A percentile compares a stretch with the other conserved stretches of the same genome.
phyloP scores from a whole-genome alignment of 148 eudicot genomes.

The Dysphania ambrosioides region DNA sequence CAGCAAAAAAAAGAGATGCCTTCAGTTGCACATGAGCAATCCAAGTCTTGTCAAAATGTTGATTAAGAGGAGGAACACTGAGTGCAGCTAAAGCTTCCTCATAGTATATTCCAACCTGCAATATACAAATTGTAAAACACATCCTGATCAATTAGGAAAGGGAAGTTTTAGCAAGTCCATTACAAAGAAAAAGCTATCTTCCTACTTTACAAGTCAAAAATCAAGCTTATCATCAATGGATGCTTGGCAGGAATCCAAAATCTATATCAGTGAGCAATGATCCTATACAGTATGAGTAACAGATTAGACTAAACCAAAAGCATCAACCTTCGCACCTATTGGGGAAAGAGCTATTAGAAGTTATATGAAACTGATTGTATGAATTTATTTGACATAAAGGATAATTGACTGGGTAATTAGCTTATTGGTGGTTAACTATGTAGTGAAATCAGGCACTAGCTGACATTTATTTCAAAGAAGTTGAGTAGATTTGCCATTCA shows the following conservation, averaged over 20 bases:
- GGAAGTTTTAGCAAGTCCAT: not conserved
- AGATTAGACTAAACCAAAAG: not conserved
- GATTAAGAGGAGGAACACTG: slow-evolving; percentile 70
- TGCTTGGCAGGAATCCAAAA: not conserved
- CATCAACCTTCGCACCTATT: not conserved
- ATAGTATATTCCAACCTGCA: slow-evolving; percentile 81
- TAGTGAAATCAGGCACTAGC: not conserved
- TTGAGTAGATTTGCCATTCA: not conserved
- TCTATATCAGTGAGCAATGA: too few relatives aligned
- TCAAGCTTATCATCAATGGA: not conserved
- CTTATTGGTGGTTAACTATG: not conserved
- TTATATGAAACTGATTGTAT: too few relatives aligned
- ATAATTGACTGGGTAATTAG: not conserved
- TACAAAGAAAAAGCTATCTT: not conserved
- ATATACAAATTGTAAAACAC: slow-evolving; percentile 6
- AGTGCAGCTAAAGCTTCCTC: slow-evolving; percentile 92
- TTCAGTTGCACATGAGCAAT: slow-evolving; percentile 86
- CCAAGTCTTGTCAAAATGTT: slow-evolving; percentile 91
- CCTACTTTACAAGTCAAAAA: not conserved
- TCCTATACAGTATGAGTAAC: not conserved
- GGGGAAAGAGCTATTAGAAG: too few relatives aligned
- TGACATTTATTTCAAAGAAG: not conserved
- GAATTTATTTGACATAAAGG: too few relatives aligned
- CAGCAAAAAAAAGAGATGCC: slow-evolving; percentile 85
- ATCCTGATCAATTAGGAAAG: not conserved